Evolutionary conservation across 2,329 filamentous ascomycete species (phyloP).

Genomic region (Neonectria hederae): DNA sequence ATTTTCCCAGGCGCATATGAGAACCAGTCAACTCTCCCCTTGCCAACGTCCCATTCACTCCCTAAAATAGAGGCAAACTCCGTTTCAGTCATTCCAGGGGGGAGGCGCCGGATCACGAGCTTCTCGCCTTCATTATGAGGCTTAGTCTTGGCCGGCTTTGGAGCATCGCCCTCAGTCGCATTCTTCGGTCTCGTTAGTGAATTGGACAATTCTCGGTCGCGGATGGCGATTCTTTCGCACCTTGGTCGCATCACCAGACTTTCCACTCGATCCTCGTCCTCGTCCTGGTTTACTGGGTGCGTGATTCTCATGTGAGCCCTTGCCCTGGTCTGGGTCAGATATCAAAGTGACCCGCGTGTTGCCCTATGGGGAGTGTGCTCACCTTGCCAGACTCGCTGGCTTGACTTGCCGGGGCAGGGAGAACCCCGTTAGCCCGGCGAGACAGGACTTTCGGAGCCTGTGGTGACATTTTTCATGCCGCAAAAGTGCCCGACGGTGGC

Average conservation of each 20-base stretch:
- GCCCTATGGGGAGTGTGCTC: slow-evolving; percentile 24
- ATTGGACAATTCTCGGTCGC: slow-evolving; percentile 12
- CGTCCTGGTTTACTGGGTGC: slow-evolving; percentile 36
- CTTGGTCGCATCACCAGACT: slow-evolving; percentile 42
- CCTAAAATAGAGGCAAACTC: slow-evolving; percentile 81
- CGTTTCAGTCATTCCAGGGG: slow-evolving; percentile 81
- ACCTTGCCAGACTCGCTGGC: slow-evolving; percentile 44
- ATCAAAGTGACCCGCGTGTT: slow-evolving; percentile 24
- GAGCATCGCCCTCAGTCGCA: slow-evolving; percentile 41
- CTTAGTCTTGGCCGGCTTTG: slow-evolving; percentile 45
- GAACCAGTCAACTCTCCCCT: slow-evolving; percentile 86
- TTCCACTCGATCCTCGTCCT: slow-evolving; percentile 43
- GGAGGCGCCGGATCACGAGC: slow-evolving; percentile 83
- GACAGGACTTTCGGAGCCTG: slow-evolving; percentile 49
- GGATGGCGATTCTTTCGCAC: slow-evolving; percentile 31
- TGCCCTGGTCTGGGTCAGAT: slow-evolving; percentile 40
- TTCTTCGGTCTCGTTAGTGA: slow-evolving; percentile 37
- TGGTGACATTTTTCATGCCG: slow-evolving; percentile 51
- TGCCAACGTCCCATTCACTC: slow-evolving; percentile 81
- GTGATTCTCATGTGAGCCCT: slow-evolving; percentile 36
- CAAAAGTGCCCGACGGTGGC: slow-evolving; percentile 28
- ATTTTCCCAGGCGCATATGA: slow-evolving; percentile 74
- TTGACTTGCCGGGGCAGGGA: slow-evolving; percentile 38
- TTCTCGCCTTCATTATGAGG: slow-evolving; percentile 71
- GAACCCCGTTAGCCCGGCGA: slow-evolving; percentile 48